A percentile compares a stretch with the other conserved stretches of the same genome.
These are phyloP conservation scores for Blastobotrys serpentis DNA, from an alignment of 1,139 yeast species.

Conservation along the genomic window DNA sequence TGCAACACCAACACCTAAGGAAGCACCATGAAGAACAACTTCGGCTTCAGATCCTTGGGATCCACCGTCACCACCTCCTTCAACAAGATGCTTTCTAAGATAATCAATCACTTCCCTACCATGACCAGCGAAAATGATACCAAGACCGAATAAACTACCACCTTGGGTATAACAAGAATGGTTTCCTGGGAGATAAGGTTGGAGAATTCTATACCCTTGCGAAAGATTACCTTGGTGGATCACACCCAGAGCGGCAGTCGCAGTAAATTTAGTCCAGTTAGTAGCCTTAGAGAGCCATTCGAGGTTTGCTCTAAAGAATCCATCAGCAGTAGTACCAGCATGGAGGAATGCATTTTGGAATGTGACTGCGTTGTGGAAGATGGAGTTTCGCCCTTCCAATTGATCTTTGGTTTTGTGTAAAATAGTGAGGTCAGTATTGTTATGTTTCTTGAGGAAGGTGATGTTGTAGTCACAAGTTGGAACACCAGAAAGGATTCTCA, in stretches of 20 bases:
- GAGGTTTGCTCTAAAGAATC: slow-evolving; percentile 83
- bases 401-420: slow-evolving; percentile 77
- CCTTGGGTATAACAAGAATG: slow-evolving; percentile 79
- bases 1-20: slow-evolving; percentile 93
- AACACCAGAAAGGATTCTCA: slow-evolving; percentile 79
- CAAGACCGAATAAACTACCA: slow-evolving; percentile 91
- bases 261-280: slow-evolving; percentile 97
- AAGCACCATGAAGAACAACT: slow-evolving; percentile 91
- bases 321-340: slow-evolving; percentile 95
- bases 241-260: slow-evolving; percentile 97
- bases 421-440: slow-evolving; percentile 81
- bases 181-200: slow-evolving; percentile 89
- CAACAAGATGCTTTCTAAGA: slow-evolving; percentile 70
- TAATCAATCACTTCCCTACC: slow-evolving; percentile 86
- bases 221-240: slow-evolving; percentile 93
- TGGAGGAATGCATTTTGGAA: slow-evolving; percentile 94
- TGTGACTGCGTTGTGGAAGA: slow-evolving; percentile 94
- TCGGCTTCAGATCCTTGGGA: slow-evolving; percentile 65
- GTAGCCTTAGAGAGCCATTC: slow-evolving; percentile 98
- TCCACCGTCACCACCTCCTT: slow-evolving; percentile 53
- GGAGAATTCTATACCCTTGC: slow-evolving; percentile 82
- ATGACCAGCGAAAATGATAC: slow-evolving; percentile 93
- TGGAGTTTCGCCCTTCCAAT: slow-evolving; percentile 88
- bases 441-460: slow-evolving; percentile 82
- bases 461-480: slow-evolving; percentile 93